Base-by-base conservation (phyloP, 345 rosid genomes). In the Cardiospermum halicacabum region DNA sequence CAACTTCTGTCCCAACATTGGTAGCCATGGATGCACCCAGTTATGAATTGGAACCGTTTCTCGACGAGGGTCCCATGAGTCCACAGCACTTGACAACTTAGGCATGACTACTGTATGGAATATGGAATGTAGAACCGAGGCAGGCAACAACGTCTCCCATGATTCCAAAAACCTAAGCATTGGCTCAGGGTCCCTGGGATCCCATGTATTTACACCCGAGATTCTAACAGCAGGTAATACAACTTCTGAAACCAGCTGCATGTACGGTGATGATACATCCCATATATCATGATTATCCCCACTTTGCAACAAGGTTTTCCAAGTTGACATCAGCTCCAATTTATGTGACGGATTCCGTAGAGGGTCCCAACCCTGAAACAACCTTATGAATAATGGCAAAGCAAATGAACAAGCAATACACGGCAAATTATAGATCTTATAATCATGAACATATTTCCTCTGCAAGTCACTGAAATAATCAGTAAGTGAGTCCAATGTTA, bases 21-120 rank as follows among this genome's bases (percentile, higher is more conserved):
- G 96, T 70, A 91, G 71, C 99, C 97, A 91, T 43, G 97, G 97
- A 79, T 90, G 97, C 56, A 89, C 90, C 98, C 96, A 93, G 50
- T 81, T 77, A 75, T 94, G 99, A 53, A 94, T 91, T 8, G 99
- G 88, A 60, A 91, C 86, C 30, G 82, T 73, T 72, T 94, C 96
- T 31, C 76, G 72, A 34, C 81, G 86, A 32, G 97, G 99, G 49
- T 94, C 91, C 97, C 97, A 94, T 10, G 74, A 79, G 43, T 89
- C 85, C n/a, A 91, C 93, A n/a, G 95, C 97, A 39, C 65, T 70
- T 3, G 89, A 80, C 79, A 93, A 65, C 68, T 93, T 93, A 31
- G 91, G 96, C 80, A 88, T 63, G 54, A 93, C 87, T 42, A 93
- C 74, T 4, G 72, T 77, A 73, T 82, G 85, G 66, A 87, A 65